Conservation (phyloP, 805 yeast genomes). For the Saccharomycopsis sp. region DNA sequence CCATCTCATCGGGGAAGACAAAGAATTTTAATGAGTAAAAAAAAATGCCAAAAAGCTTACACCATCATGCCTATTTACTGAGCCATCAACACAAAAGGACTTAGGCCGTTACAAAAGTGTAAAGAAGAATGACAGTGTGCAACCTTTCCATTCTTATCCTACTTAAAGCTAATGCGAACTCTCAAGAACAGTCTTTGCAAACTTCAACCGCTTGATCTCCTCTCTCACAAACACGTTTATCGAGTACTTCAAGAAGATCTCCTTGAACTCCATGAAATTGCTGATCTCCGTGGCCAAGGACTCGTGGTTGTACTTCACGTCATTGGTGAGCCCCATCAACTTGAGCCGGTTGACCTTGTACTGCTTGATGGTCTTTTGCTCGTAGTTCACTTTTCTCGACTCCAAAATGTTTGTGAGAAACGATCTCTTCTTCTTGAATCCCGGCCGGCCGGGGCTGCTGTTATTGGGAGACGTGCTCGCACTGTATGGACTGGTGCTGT, state of each 20-base stretch:
- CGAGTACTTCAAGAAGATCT: constrained; percentile 31
- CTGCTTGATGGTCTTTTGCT: constrained; percentile 33
- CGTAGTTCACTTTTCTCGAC: constrained; percentile 41
- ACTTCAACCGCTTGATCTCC: constrained; percentile 26
- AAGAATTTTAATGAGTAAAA: too few relatives aligned
- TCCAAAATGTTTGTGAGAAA: constrained; percentile 37
- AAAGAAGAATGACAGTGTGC: too few relatives aligned
- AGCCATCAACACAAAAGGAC: too few relatives aligned
- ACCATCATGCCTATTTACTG: too few relatives aligned
- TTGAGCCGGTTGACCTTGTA: constrained; percentile 34
- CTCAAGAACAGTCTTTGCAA: too few relatives aligned
- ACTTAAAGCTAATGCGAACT: too few relatives aligned
- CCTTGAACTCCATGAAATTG: constrained; percentile 44
- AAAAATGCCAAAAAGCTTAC: too few relatives aligned
- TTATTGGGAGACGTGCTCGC: not conserved
- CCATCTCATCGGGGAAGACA: not conserved
- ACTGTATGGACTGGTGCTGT: not conserved
- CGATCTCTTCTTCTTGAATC: constrained; percentile 24
- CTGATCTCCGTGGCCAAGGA: constrained; percentile 53
- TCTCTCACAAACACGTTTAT: constrained; percentile 29
- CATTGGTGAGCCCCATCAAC: constrained; percentile 36
- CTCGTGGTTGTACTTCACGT: constrained; percentile 50
- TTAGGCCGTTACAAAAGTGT: too few relatives aligned
- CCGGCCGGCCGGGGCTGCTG: not conserved
- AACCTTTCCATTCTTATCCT: too few relatives aligned